A percentile compares a stretch with the other conserved stretches of the same genome.
These are phyloP conservation scores for Lactifluus subvellereus DNA, from an alignment of 768 basidiomycete genomes.

Conservation along the genomic window DNA sequence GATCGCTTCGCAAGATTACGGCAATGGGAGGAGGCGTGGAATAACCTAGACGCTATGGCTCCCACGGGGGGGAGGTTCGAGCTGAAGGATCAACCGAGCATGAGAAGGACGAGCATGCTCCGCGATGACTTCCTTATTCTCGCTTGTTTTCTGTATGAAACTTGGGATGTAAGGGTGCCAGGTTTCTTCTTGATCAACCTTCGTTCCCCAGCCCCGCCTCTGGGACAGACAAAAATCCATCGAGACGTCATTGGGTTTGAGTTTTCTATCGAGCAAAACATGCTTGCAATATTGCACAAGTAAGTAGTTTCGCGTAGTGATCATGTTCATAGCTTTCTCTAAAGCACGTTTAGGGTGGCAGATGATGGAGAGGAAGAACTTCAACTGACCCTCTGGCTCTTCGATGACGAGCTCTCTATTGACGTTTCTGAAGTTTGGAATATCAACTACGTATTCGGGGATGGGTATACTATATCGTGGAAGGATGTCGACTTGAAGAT, in stretches of 20 bases:
- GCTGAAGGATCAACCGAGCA: not conserved
- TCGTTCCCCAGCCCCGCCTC: not conserved
- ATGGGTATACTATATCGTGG: not conserved
- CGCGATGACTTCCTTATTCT: not conserved
- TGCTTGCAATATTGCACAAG: slow-evolving; percentile 4
- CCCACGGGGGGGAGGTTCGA: not conserved
- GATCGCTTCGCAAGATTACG: not conserved
- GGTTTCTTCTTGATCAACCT: not conserved
- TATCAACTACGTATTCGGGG: not conserved
- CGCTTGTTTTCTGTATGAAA: not conserved
- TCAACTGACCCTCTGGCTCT: not conserved
- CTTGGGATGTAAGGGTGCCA: not conserved
- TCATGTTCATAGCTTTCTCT: not conserved
- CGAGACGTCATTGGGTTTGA: not conserved
- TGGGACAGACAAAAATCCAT: not conserved
- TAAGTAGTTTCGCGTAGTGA: not conserved
- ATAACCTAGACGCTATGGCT: not conserved
- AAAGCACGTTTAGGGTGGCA: not conserved
- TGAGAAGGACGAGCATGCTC: not conserved
- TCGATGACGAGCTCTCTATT: not conserved
- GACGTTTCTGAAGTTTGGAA: not conserved
- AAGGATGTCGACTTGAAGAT: slow-evolving; percentile 5
- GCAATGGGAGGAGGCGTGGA: slow-evolving; percentile 2
- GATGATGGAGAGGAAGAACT: not conserved
- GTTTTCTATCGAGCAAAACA: not conserved